These are phyloP conservation scores for Erodium trifolium DNA, from an alignment of 441 rosid genomes.

Conservation along the genomic window DNA sequence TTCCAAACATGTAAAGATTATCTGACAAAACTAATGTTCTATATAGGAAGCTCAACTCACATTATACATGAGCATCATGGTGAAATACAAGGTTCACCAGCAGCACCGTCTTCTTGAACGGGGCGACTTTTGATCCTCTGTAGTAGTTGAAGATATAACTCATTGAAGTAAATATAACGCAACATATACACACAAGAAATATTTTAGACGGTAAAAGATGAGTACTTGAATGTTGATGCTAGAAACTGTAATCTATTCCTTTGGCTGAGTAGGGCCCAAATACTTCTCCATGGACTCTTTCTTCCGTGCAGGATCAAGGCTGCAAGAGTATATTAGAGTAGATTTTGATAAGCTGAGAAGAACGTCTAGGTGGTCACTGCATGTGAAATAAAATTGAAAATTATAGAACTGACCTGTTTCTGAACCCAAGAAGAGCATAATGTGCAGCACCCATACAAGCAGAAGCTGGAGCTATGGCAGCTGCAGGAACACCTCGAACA, in stretches of 20 bases:
- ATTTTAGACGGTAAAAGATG: not conserved
- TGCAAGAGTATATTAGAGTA: slow-evolving; percentile 28
- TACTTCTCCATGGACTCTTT: slow-evolving; percentile 95
- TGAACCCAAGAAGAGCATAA: slow-evolving; percentile 75
- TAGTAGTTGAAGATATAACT: no score
- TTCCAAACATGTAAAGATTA: no score
- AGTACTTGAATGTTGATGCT: slow-evolving; percentile 8
- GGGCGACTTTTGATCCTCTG: no score
- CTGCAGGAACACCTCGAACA: slow-evolving; percentile 79
- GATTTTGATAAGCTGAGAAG: not conserved
- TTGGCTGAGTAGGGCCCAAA: slow-evolving; percentile 53
- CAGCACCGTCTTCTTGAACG: no score
- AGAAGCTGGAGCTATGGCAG: slow-evolving; percentile 89
- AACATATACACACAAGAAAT: not conserved
- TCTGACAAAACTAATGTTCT: no score
- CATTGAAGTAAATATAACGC: no score
- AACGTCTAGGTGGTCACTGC: not conserved
- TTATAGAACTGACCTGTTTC: slow-evolving; percentile 54
- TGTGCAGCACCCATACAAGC: slow-evolving; percentile 81
- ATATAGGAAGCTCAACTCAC: no score
- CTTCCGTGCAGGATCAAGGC: slow-evolving; percentile 96
- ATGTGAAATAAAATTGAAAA: no score
- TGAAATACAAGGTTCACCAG: no score
- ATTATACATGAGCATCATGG: no score
- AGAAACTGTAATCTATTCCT: slow-evolving; percentile 23